phyloP scores from a whole-genome alignment of 345 rosid genomes.

The Eucalyptus erythrocorys region DNA sequence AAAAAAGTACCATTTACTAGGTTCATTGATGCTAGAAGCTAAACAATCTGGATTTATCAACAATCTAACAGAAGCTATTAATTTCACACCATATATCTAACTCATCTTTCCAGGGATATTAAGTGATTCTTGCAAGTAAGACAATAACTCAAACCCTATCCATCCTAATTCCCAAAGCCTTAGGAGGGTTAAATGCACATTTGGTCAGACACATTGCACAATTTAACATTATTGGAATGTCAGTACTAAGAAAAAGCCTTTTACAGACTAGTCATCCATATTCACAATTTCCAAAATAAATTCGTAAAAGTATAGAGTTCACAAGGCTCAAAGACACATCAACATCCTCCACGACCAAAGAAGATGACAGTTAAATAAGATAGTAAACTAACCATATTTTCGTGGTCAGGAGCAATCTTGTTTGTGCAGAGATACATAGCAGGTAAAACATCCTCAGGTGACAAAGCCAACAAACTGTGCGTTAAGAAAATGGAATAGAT shows the following conservation, averaged over 20 bases:
- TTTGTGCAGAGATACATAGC: constrained; percentile 82
- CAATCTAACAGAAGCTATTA: not conserved
- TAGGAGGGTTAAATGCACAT: not conserved
- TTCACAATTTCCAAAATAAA: not conserved
- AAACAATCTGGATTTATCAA: not conserved
- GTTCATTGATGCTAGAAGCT: not conserved
- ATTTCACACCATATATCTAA: not conserved
- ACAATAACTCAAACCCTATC: not conserved
- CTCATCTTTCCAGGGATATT: not conserved
- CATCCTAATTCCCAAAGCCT: not conserved
- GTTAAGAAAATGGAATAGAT: not conserved
- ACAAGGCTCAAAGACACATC: not conserved
- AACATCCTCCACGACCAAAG: not conserved
- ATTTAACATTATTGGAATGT: not conserved
- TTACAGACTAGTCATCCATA: not conserved
- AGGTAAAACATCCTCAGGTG: constrained; percentile 80
- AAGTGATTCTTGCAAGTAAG: not conserved
- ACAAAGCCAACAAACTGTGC: constrained; percentile 74
- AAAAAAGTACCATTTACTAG: not conserved
- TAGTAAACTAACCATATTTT: constrained; percentile 47
- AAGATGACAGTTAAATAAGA: not conserved
- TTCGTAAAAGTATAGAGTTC: not conserved
- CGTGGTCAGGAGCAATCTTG: constrained; percentile 82
- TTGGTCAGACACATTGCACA: not conserved
- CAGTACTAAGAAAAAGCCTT: not conserved